Base-by-base conservation (phyloP, 2,329 filamentous ascomycete species). In the Nannizzia gypsea region DNA sequence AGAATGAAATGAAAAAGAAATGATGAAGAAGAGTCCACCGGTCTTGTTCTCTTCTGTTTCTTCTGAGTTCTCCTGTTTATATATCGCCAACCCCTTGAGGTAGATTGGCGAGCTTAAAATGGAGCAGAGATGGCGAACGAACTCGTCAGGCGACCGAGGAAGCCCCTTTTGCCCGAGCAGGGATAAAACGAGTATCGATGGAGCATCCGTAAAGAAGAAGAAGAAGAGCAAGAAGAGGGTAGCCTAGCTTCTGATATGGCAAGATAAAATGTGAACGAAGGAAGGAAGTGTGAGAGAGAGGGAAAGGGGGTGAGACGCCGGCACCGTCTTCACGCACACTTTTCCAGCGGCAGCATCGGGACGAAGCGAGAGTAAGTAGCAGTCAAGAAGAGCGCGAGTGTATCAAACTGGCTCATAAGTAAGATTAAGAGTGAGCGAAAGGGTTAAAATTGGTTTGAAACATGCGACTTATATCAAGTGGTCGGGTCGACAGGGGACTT, bases 371-470 rank as follows among this genome's bases (percentile, higher is more conserved):
- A 20, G 42, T 31, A 52, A 52, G 48, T 31, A 31, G 48, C 11
- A 20, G 26, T 31, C 17, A 31, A 26, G 48, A 31, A n/a, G 26
- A 8, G 22, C 13, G 22, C 48, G 48, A 24, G 48, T 52, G 48
- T 52, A n/a, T 52, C 48, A 52, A 52, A 15, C 48, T 22, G 48
- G 48, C 26, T 13, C 26, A 26, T 31, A 36, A 38, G 17, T 24
- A 40, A 36, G 20, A 56, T 36, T 36, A 56, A 22, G 11, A 56
- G 17, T 24, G 13, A 56, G 38, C 15, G 3, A 22, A 55, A 56
- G 28, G 26, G 28, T n/a, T 36, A 22, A 56, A 22, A 56, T 56
- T 56, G 54, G 31, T 56, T 56, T 56, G 54, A 56, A 56, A 56
- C 54, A 56, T 56, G 54, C 54, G 31, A 36, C 48, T 52, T 56